Base-by-base conservation (phyloP, 495 filamentous ascomycete species). In the Podospora pseudopauciseta region DNA sequence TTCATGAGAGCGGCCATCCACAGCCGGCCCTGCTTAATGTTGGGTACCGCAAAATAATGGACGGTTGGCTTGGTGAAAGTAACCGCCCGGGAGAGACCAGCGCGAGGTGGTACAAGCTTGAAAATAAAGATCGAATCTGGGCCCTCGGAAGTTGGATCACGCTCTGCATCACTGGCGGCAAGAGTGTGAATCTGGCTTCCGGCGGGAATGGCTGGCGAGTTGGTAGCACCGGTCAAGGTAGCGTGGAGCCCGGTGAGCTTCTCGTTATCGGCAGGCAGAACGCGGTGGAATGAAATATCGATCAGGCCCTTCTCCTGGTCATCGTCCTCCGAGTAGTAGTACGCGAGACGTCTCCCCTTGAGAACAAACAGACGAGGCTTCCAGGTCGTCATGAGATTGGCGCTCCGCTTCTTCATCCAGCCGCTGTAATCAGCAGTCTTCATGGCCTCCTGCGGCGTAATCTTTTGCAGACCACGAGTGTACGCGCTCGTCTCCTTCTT, bases 1-100 rank as follows among this genome's bases (percentile, higher is more conserved):
- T 98, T 99, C 92, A 98, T 96, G 68, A 99, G 81, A 13, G 96
- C 96, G 4, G 92, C 96, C 96, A 99, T 99, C 96, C 96, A 99
- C 55, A 93, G 80, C 19, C 96, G 88, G 18, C 95, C 96, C 71
- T 95, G 88, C 66, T 91, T 86, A 53, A 96, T 82, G 67, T 90
- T 97, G 61, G 94, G 92, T 54, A 97, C 94, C 18, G 96, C 96
- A 77, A 99, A 98, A 75, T 97, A 99, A 74, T 99, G 96, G 20
- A 97, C 90, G 0, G 93, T 92, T 5, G 94, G 96, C 74, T 96
- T 97, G 6, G 96, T 99, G 79, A 98, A 98, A 67, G 92, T 96
- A 62, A 99, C 94, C 4, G 91, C 94, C 66, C 92, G 92, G 2
- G 92, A 90, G 27, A 94, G 86, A n/a, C 93, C 93, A 20, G 87